Percentiles rank a stretch among this genome's conserved stretches.
phyloP scores from a whole-genome alignment of 1,284 basidiomycete species.

The Ganoderma resinaceum region DNA sequence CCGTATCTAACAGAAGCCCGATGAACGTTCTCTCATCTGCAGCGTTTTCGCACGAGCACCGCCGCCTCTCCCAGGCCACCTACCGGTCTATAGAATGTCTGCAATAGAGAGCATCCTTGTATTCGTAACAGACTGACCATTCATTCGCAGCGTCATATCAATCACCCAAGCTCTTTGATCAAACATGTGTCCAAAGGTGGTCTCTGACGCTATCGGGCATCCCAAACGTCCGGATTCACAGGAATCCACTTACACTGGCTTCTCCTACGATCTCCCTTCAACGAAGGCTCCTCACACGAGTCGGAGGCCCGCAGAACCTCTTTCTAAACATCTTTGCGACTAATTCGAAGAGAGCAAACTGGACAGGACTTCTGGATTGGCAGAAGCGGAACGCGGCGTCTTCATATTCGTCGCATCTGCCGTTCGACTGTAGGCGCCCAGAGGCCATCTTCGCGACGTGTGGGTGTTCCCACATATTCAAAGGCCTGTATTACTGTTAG shows the following conservation, averaged over 20 bases:
- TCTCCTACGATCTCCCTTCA: slow-evolving; percentile 17
- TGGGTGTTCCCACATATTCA: slow-evolving; percentile 1
- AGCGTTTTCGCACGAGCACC: slow-evolving; percentile 30
- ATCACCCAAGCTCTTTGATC: slow-evolving; percentile 18
- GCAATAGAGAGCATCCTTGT: slow-evolving; percentile 8
- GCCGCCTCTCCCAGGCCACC: slow-evolving; percentile 23
- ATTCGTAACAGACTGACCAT: slow-evolving; percentile 1
- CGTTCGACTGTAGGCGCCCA: not conserved
- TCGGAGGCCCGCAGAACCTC: not conserved
- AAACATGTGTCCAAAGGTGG: slow-evolving; percentile 6
- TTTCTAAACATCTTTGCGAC: not conserved
- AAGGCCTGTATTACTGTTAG: not conserved
- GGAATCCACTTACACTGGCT: not conserved
- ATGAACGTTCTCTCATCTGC: slow-evolving; percentile 29
- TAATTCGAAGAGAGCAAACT: slow-evolving; percentile 2
- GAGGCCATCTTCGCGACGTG: slow-evolving; percentile 1
- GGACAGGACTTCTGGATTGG: slow-evolving; percentile 18
- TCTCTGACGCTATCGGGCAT: not conserved
- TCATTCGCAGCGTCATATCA: slow-evolving; percentile 10
- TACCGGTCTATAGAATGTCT: slow-evolving; percentile 7
- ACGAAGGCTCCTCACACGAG: slow-evolving; percentile 14
- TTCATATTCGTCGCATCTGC: not conserved
- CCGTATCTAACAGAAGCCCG: slow-evolving; percentile 28
- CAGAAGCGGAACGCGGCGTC: slow-evolving; percentile 14
- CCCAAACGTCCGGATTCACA: not conserved